A percentile compares a stretch with the other conserved stretches of the same genome.
Conservation (phyloP, 2,329 filamentous ascomycete genomes). For the Cladosporium sp. region DNA sequence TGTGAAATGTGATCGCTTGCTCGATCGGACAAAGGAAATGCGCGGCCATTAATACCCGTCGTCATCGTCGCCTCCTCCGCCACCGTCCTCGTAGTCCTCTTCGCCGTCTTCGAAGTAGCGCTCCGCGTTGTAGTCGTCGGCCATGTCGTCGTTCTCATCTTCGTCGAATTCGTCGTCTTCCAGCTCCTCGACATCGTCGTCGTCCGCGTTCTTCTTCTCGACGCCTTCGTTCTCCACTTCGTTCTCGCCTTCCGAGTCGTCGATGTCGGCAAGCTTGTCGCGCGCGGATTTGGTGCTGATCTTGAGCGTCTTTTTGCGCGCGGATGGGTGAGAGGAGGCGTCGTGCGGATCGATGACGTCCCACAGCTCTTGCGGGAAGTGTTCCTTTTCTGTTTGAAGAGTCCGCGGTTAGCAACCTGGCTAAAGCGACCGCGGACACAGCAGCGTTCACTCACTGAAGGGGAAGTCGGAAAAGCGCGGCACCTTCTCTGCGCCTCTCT, state of each 20-base stretch:
- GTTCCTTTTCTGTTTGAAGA: constrained; percentile 5
- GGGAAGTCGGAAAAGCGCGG: constrained; percentile 7
- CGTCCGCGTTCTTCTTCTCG: constrained; percentile 9
- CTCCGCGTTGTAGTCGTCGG: constrained; percentile 12
- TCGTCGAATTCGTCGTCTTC: constrained; percentile 12
- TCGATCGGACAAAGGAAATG: no score
- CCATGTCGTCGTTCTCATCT: constrained; percentile 10
- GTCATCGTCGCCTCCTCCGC: constrained; percentile 7
- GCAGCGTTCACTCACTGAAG: constrained; percentile 1
- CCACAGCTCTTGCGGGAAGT: constrained; percentile 11
- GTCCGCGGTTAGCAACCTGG: background rate
- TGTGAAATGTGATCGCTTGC: no score
- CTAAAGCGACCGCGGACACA: background rate
- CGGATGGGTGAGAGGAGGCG: background rate
- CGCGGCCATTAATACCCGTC: constrained; percentile 5
- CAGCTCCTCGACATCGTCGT: constrained; percentile 12
- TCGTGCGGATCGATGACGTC: constrained; percentile 5
- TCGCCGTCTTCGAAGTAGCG: constrained; percentile 11
- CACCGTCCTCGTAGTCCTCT: constrained; percentile 9
- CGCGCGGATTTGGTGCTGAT: constrained; percentile 5
- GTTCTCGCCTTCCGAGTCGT: constrained; percentile 10
- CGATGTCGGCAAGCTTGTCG: constrained; percentile 9
- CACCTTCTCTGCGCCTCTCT: background rate
- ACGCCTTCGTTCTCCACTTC: constrained; percentile 9
- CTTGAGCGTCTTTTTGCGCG: constrained; percentile 3